phyloP scores from a whole-genome alignment of 257 asterid species.

The Gynochthodes officinalis region DNA sequence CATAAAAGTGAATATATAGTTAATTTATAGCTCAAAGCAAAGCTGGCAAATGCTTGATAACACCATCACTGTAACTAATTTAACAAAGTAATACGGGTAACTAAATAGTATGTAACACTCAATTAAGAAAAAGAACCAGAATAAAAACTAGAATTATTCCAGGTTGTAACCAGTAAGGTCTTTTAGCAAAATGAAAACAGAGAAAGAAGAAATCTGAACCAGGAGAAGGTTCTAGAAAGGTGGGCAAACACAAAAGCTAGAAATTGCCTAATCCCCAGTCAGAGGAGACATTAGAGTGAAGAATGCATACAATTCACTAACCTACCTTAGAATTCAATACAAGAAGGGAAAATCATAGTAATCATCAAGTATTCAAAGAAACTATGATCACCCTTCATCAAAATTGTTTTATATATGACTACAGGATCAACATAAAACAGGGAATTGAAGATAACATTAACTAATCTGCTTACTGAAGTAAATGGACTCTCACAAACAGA shows the following conservation, averaged over 20 bases:
- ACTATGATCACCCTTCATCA: neutral
- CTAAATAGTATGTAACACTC: neutral
- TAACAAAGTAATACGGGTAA: conserved; percentile 1
- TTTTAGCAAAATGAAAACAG: neutral
- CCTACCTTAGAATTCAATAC: neutral
- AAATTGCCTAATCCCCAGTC: neutral
- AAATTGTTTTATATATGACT: neutral
- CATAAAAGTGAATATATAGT: neutral
- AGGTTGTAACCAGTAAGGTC: neutral
- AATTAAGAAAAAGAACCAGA: neutral
- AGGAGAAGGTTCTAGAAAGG: neutral
- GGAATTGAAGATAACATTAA: neutral
- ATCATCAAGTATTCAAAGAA: neutral
- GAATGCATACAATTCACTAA: neutral
- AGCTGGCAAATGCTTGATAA: neutral
- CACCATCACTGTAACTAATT: neutral
- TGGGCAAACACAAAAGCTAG: neutral
- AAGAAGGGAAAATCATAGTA: neutral
- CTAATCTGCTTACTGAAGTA: neutral
- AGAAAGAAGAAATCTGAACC: neutral
- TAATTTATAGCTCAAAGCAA: neutral
- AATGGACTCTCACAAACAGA: neutral
- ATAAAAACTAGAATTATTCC: neutral
- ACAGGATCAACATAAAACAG: neutral
- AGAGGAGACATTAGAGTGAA: neutral